Base-by-base conservation (phyloP, 345 rosid genomes). In the Gossypium mustelinum region DNA sequence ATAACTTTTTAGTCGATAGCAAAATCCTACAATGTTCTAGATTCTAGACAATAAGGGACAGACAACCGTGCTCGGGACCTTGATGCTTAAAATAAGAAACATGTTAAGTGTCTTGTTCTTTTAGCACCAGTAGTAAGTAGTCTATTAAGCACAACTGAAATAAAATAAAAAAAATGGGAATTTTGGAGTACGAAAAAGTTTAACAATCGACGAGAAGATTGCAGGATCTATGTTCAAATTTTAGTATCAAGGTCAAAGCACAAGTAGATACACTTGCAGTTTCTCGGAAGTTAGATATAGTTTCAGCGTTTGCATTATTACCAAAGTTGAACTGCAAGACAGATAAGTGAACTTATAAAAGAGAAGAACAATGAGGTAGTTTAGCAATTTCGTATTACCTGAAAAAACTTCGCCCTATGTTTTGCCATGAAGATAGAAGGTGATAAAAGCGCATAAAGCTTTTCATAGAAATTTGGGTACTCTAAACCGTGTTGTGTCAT, bases 361-460 rank as follows among this genome's bases (percentile, higher is more conserved):
- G 27, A 27, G 13, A 20, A 56, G 27, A 56, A 6, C 8, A n/a
- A 14, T 55, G 11, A 20, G 43, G 11, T 22, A 50, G 43, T 22
- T 59, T 18, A 69, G 68, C 9, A 64, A 18, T 34, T 48, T 24
- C 74, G 17, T 48, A 77, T 76, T 89, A 95, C 98, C 96, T 95
- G 85, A 58, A 95, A 91, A 84, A 93, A 93, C 77, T 81, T 93
- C 68, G 99, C 91, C 78, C 99, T 81, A 75, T 91, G 94, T 76
- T 95, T 95, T 11, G 93, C 94, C 83, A 93, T 85, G 80, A 95
- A 95, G 78, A 93, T 82, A 2, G 99, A 88, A 72, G 98, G 99
- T 29, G 80, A 83, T 83, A 95, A 73, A 17, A 95, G 86, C 2
- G 84, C 91, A 77, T 93, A 95, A 54, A 95, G 89, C 67, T 91